Conservation (phyloP, 192 early-diverging fungal genomes). For the Lunasporangiospora selenospora region DNA sequence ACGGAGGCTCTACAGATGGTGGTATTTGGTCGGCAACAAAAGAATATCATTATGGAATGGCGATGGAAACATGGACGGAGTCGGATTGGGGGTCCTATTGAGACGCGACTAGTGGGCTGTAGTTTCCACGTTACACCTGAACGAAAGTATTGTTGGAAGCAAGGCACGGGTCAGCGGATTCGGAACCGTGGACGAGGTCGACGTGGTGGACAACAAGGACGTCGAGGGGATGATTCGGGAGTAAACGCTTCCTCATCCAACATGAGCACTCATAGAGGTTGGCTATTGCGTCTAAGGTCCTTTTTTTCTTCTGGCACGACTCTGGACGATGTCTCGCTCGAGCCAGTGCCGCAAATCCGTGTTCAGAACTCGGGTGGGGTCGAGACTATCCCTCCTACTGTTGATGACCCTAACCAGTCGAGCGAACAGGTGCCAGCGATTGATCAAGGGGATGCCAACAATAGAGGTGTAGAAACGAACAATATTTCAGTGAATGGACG, state of each 20-base stretch:
- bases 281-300: too few relatives aligned
- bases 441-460: not conserved
- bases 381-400: too few relatives aligned
- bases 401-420: too few relatives aligned
- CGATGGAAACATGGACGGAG: constrained; percentile 28
- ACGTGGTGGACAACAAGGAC: too few relatives aligned
- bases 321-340: too few relatives aligned
- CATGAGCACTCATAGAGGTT: too few relatives aligned
- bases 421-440: constrained; percentile 2
- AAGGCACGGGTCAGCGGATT: constrained; percentile 10
- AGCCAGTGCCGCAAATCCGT: too few relatives aligned
- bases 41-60: constrained; percentile 45
- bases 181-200: not conserved
- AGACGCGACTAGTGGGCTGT: constrained; percentile 16
- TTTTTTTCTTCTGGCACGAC: too few relatives aligned
- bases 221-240: too few relatives aligned
- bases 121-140: constrained; percentile 29
- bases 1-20: constrained; percentile 39
- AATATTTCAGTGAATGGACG: too few relatives aligned
- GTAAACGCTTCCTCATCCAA: too few relatives aligned
- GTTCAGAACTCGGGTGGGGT: too few relatives aligned
- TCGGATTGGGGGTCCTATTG: constrained; percentile 26
- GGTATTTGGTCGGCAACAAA: constrained; percentile 36
- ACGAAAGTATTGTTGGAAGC: constrained; percentile 32
- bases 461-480: not conserved